A percentile compares a stretch with the other conserved stretches of the same genome.
Conservation (phyloP, 2,329 filamentous ascomycete species). For the Sporothrix sp. region DNA sequence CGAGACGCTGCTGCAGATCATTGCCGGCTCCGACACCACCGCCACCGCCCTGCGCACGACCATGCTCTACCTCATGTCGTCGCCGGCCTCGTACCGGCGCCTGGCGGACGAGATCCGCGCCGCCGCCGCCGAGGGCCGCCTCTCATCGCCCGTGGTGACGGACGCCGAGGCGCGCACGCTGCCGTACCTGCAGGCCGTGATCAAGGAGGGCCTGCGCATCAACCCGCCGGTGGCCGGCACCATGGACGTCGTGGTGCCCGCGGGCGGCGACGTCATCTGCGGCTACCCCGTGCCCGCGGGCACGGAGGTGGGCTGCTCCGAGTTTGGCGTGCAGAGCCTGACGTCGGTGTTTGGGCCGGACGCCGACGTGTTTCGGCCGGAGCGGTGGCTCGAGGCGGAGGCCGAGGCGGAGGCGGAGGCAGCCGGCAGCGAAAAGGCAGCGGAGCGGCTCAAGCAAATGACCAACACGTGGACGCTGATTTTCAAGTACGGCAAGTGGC, state of each 20-base stretch:
- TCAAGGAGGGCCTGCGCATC: slow-evolving; percentile 39
- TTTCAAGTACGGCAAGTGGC: slow-evolving; percentile 31
- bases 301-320: slow-evolving; percentile 34
- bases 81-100: slow-evolving; percentile 18
- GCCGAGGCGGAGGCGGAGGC: not conserved
- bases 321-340: slow-evolving; percentile 31
- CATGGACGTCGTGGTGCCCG: slow-evolving; percentile 26
- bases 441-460: slow-evolving; percentile 19
- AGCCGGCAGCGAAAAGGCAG: slow-evolving; percentile 11
- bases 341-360: slow-evolving; percentile 29
- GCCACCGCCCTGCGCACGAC: slow-evolving; percentile 22
- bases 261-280: slow-evolving; percentile 29
- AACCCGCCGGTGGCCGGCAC: slow-evolving; percentile 33
- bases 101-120: slow-evolving; percentile 28
- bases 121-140: slow-evolving; percentile 21
- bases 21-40: slow-evolving; percentile 24
- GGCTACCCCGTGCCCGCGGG: slow-evolving; percentile 36
- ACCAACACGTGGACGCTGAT: slow-evolving; percentile 24
- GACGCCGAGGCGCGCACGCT: slow-evolving; percentile 31
- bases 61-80: slow-evolving; percentile 22
- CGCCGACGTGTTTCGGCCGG: slow-evolving; percentile 33
- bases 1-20: slow-evolving; percentile 32
- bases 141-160: slow-evolving; percentile 24
- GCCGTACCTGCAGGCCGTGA: slow-evolving; percentile 40
- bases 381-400: slow-evolving; percentile 34